phyloP scores from a whole-genome alignment of 1,284 basidiomycete species.

The Puccinia triticina region DNA sequence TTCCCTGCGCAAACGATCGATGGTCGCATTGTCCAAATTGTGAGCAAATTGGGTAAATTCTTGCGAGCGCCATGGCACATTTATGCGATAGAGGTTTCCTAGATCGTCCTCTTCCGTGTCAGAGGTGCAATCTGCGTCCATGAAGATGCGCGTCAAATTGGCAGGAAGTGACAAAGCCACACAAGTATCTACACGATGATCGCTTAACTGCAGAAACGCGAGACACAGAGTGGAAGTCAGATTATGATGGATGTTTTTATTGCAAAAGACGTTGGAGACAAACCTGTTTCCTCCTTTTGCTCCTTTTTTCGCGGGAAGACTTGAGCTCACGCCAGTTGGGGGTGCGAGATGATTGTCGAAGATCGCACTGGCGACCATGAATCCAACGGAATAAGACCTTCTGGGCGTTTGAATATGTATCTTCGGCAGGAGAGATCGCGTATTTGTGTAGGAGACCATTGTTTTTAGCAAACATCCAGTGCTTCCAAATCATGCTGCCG shows the following conservation, averaged over 20 bases:
- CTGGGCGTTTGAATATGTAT: not conserved
- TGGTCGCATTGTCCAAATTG: not conserved
- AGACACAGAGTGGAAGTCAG: not conserved
- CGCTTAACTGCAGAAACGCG: not conserved
- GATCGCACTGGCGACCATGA: not conserved
- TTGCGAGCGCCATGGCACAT: not conserved
- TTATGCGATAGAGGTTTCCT: not conserved
- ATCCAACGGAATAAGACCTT: not conserved
- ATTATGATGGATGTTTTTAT: not conserved
- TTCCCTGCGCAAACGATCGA: not conserved
- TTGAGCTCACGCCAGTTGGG: not conserved
- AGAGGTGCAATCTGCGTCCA: constrained; percentile 9
- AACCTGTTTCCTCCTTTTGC: not conserved
- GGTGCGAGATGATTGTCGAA: not conserved
- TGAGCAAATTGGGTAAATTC: not conserved
- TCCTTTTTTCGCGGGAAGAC: not conserved
- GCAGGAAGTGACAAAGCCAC: not conserved
- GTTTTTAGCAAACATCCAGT: constrained; percentile 1
- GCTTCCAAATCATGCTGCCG: not conserved
- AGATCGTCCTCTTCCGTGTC: not conserved
- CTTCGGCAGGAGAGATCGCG: not conserved
- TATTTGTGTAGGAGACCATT: constrained; percentile 1
- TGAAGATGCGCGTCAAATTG: not conserved
- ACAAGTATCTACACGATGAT: constrained; percentile 6
- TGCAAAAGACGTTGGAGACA: not conserved